A percentile compares a stretch with the other conserved stretches of the same genome.
Evolutionary conservation across 345 rosid genomes (phyloP).

Genomic region (Arabidopsis suecica): DNA sequence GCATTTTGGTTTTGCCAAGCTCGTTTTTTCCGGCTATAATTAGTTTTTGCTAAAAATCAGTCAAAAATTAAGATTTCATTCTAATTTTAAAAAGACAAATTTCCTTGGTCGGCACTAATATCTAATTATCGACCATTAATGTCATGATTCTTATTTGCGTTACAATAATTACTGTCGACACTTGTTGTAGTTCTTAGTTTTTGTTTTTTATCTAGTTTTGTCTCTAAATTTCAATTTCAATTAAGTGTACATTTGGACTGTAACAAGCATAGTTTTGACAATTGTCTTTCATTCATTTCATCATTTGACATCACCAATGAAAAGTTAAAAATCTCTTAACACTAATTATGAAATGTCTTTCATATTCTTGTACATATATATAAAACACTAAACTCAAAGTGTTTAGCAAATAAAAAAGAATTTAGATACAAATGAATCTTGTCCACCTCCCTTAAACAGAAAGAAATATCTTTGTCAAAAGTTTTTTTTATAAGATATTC

Average conservation of each 20-base stretch:
- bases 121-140: background rate
- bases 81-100: background rate
- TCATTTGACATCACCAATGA: slow-evolving; percentile 5
- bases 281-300: slow-evolving; percentile 25
- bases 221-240: background rate
- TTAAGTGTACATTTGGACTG: slow-evolving; percentile 13
- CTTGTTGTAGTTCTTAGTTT: background rate
- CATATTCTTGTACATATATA: background rate
- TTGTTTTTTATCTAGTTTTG: background rate
- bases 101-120: slow-evolving; percentile 1
- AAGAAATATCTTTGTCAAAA: background rate
- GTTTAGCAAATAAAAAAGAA: background rate
- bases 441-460: background rate
- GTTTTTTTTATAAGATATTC: background rate
- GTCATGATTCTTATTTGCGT: slow-evolving; percentile 25
- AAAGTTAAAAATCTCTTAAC: background rate
- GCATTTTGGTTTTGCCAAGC: slow-evolving; percentile 1
- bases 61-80: background rate
- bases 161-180: slow-evolving; percentile 20
- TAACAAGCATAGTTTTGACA: slow-evolving; percentile 5
- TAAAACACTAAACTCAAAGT: background rate
- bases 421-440: background rate
- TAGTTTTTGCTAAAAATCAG: background rate
- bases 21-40: slow-evolving; percentile 17
- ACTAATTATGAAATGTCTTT: too few relatives aligned